These are phyloP conservation scores for Bassia scoparia DNA, from an alignment of 148 eudicot genomes.

Conservation along the genomic window DNA sequence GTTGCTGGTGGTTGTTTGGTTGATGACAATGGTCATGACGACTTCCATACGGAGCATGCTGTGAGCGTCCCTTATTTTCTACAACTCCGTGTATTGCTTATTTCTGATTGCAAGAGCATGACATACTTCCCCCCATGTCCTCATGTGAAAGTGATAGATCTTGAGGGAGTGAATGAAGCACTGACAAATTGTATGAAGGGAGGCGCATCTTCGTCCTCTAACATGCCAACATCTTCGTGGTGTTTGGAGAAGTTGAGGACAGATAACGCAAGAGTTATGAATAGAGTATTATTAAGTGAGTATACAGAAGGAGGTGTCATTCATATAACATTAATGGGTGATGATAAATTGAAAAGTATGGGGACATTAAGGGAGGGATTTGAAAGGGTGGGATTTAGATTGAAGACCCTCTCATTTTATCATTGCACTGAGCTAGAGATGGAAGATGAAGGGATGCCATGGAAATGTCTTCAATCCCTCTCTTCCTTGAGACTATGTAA, in stretches of 20 bases:
- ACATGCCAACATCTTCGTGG: background rate
- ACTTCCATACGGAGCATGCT: too few species aligned
- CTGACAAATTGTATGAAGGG: too few species aligned
- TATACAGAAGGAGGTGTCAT: background rate
- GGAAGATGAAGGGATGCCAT: too few species aligned
- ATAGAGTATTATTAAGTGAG: background rate
- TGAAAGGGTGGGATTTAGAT: background rate
- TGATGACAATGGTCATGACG: background rate
- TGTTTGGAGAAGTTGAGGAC: background rate
- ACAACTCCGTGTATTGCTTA: background rate
- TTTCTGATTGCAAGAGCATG: background rate
- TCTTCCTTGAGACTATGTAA: too few species aligned
- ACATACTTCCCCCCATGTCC: background rate
- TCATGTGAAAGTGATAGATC: too few species aligned
- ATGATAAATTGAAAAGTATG: background rate
- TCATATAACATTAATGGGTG: background rate
- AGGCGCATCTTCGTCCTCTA: too few species aligned
- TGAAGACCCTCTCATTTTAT: background rate
- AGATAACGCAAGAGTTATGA: background rate
- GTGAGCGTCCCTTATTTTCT: background rate
- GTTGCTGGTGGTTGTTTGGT: background rate
- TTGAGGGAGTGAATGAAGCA: too few species aligned
- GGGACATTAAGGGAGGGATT: background rate
- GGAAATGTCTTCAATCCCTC: too few species aligned
- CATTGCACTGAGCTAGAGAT: background rate